These are phyloP conservation scores for Yamadazyma aaseri DNA, from an alignment of 1,139 yeast genomes.

Conservation along the genomic window DNA sequence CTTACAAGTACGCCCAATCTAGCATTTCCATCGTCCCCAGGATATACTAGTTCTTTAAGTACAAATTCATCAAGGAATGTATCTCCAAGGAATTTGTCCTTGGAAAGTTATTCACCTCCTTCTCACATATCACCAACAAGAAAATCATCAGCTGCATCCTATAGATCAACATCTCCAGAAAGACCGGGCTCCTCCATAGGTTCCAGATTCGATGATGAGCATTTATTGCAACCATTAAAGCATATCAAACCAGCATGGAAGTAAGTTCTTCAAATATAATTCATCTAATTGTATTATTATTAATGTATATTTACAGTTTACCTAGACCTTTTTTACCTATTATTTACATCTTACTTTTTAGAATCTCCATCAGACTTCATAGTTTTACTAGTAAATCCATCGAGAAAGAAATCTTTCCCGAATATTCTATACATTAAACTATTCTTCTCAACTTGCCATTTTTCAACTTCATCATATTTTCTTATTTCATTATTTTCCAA, in stretches of 20 bases:
- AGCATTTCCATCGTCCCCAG: constrained; percentile 14
- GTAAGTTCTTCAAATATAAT: too few relatives aligned
- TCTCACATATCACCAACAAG: constrained; percentile 1
- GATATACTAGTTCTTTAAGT: constrained; percentile 1
- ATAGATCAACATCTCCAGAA: constrained; percentile 34
- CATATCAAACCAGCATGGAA: constrained; percentile 29
- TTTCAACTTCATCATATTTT: constrained; percentile 39
- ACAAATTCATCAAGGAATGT: constrained; percentile 1
- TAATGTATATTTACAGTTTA: constrained; percentile 4
- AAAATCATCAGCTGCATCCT: constrained; percentile 15
- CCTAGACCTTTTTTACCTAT: constrained; percentile 6
- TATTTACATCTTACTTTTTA: constrained; percentile 5
- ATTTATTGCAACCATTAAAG: constrained; percentile 29
- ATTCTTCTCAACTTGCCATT: constrained; percentile 39
- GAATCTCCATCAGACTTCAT: constrained; percentile 19
- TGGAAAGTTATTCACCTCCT: background rate
- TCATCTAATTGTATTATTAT: too few relatives aligned
- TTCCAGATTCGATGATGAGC: constrained; percentile 34
- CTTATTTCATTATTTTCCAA: constrained; percentile 33
- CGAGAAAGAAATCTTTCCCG: constrained; percentile 45
- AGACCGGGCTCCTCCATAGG: constrained; percentile 36
- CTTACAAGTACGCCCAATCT: constrained; percentile 16
- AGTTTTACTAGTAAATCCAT: constrained; percentile 47
- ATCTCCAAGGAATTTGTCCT: constrained; percentile 3
- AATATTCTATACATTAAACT: constrained; percentile 40